Base-by-base conservation (phyloP, 2,329 filamentous ascomycete species). In the Pyrenophora graminea region DNA sequence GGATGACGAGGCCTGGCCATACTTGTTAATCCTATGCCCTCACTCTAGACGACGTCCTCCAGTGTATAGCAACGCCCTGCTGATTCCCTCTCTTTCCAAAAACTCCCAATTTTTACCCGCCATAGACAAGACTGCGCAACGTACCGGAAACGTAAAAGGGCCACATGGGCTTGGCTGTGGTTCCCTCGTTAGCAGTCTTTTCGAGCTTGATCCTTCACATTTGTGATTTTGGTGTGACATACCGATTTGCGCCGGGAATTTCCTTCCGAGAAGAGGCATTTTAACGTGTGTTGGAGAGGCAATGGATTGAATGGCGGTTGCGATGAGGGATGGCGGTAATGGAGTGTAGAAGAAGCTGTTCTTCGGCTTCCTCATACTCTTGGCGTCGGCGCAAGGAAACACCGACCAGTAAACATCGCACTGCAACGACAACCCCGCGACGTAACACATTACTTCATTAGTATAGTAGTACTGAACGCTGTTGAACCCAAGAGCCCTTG, bases 131-230 rank as follows among this genome's bases (percentile, higher is more conserved):
- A 33, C 18, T 45, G 43, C 31, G 59, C 55, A 41, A 82, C 89
- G 74, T 94, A 96, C 93, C 91, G 76, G 93, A 93, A 77, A 84
- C 82, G 83, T 92, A 94, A 85, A 97, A 97, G 67, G 93, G 93
- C 76, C 85, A 86, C 87, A 95, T 87, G 69, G 93, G 91, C 83
- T 85, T 85, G 80, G 90, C 93, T 97, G 74, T 75, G 71, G 55
- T 47, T 43, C 39, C 67, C 32, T 51, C 51, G 58, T 74, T 68
- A 74, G 72, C 63, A 53, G 42, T 55, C 37, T 19, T 51, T 39
- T 54, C 43, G 31, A 45, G 41, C 54, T 42, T 38, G 39, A 31
- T 6, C 46, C 42, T 19, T 39, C 36, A 34, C 23, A 37, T 38
- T 25, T 45, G 45, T 38, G 30, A 34, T 46, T 46, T 25, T 45